Evolutionary conservation across 805 yeast species (phyloP).

Genomic region (Sungouiozyma ichnusensis): DNA sequence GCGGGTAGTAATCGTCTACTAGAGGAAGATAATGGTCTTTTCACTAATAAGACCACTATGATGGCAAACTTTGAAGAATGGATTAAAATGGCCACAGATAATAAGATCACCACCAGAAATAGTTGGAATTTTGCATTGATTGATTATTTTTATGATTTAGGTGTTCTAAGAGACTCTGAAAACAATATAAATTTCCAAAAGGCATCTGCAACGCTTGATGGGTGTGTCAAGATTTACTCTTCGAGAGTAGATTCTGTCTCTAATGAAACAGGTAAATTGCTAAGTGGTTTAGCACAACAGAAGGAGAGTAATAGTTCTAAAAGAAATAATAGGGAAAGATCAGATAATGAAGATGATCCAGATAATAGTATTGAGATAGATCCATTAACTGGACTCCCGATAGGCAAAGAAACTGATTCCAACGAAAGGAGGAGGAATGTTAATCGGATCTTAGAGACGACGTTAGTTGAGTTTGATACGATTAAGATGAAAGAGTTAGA

Average conservation of each 20-base stretch:
- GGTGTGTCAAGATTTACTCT: slow-evolving; percentile 86
- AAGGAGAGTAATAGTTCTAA: slow-evolving; percentile 20
- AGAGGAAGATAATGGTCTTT: slow-evolving; percentile 17
- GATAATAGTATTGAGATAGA: slow-evolving; percentile 24
- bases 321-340: slow-evolving; percentile 16
- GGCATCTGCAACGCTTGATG: slow-evolving; percentile 87
- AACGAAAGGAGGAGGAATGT: slow-evolving; percentile 22
- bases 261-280: slow-evolving; percentile 73
- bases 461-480: slow-evolving; percentile 40
- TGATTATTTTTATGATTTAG: slow-evolving; percentile 81
- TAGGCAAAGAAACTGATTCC: slow-evolving; percentile 17
- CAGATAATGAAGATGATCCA: slow-evolving; percentile 11
- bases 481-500: slow-evolving; percentile 48
- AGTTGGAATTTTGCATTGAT: slow-evolving; percentile 88
- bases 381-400: slow-evolving; percentile 27
- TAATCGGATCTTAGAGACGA: slow-evolving; percentile 31
- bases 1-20: not conserved
- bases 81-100: slow-evolving; percentile 75
- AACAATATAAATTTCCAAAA: slow-evolving; percentile 75
- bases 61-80: slow-evolving; percentile 61
- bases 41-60: slow-evolving; percentile 32
- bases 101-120: slow-evolving; percentile 72
- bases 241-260: slow-evolving; percentile 89
- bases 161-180: slow-evolving; percentile 63
- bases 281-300: slow-evolving; percentile 60